Evolutionary conservation across 2,329 filamentous ascomycete genomes (phyloP), one percentile per base, ranked within the genome.

Genomic region (Colletotrichum destructivum): DNA sequence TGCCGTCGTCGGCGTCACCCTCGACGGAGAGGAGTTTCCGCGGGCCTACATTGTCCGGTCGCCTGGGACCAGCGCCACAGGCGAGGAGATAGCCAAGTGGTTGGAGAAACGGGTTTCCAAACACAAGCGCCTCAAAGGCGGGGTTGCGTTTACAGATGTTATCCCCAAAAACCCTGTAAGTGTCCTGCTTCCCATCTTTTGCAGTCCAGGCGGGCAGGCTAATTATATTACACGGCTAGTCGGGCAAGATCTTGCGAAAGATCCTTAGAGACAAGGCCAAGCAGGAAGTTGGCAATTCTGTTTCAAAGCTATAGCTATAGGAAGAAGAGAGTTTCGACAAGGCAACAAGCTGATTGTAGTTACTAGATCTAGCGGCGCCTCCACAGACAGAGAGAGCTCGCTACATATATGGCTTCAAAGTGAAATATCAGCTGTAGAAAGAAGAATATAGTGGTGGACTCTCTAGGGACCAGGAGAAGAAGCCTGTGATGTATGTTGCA

Each of bases 61-160:
- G 49, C 81, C 85, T 1, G 84, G 79, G 6, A 80, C 83, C 2
- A 84, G 81, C 44, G 82, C 86, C 8, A 85, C 84, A 0, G 87
- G 84, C 23, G 80, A 87, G 51, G 90, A 91, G 0, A 89, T 95
- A 67, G 84, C 87, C 46, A 79, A 82, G 23, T 95, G 91, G 87
- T 84, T 94, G 77, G 87, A 88, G 21, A 86, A 86, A 62, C 88
- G 88, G 66, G 92, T 94, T 5, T 87, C 89, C 2, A 84, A 82
- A 56, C 88, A 91, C 75, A 95, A 95, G 81, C 85, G 89, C 73
- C 84, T 95, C 61, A 89, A 85, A 40, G 93, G 93, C 0, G 93
- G 93, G 2, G 89, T 95, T 2, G 83, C 87, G 15, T 93, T 94
- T 78, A 81, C 91, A 2, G 89, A 93, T 54, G 83, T 82, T 6